Evolutionary conservation across 2,329 filamentous ascomycete genomes (phyloP).

Genomic region (Berkeleyomyces rouxiae): DNA sequence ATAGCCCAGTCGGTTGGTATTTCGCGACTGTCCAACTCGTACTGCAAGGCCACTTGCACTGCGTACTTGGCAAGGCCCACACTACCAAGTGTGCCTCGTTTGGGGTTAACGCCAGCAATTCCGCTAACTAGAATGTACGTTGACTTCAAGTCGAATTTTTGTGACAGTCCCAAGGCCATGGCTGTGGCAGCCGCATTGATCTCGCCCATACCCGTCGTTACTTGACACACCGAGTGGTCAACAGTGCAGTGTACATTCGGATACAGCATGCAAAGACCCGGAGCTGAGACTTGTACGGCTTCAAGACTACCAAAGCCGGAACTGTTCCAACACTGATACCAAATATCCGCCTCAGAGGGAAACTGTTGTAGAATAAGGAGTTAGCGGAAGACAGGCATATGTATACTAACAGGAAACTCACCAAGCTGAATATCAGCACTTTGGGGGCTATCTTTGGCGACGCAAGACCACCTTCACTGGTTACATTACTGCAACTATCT

Average conservation of each 20-base stretch:
- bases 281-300: conserved; percentile 38
- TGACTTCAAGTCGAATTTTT: conserved; percentile 42
- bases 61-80: conserved; percentile 54
- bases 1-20: conserved; percentile 47
- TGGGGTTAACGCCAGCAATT: conserved; percentile 59
- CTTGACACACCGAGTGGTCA: conserved; percentile 46
- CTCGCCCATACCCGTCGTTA: conserved; percentile 51
- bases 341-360: conserved; percentile 41
- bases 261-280: conserved; percentile 48
- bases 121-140: conserved; percentile 59
- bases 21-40: conserved; percentile 56
- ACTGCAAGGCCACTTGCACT: conserved; percentile 59
- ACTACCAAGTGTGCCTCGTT: conserved; percentile 45
- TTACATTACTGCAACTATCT: neutral
- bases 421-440: conserved; percentile 47
- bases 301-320: conserved; percentile 36
- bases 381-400: neutral
- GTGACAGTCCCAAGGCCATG: conserved; percentile 43
- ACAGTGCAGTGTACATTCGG: conserved; percentile 48
- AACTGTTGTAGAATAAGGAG: conserved; percentile 29
- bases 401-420: conserved; percentile 19
- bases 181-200: conserved; percentile 59
- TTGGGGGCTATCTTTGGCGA: conserved; percentile 33
- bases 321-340: conserved; percentile 35
- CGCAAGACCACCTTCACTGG: neutral